These are phyloP conservation scores for Starmerella vitae DNA, from an alignment of 805 yeast genomes.

Conservation along the genomic window DNA sequence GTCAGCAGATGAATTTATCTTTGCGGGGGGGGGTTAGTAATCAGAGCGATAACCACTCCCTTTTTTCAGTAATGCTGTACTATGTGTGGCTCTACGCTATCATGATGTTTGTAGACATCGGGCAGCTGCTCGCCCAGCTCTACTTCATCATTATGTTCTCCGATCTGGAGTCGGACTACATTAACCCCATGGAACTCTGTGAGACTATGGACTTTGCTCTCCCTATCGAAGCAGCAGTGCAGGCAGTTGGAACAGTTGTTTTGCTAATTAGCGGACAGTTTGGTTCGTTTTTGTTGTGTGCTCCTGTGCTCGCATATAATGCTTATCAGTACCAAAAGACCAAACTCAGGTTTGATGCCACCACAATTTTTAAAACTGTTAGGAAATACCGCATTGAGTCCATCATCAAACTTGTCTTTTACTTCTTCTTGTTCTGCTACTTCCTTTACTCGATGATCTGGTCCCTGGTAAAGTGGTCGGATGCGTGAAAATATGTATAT, in stretches of 20 bases:
- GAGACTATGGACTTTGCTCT: slow-evolving; percentile 59
- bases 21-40: no score
- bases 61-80: slow-evolving; percentile 5
- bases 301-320: slow-evolving; percentile 76
- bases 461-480: slow-evolving; percentile 19
- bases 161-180: slow-evolving; percentile 61
- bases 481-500: no score
- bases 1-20: no score
- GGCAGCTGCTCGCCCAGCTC: slow-evolving; percentile 21
- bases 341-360: slow-evolving; percentile 83
- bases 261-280: slow-evolving; percentile 83
- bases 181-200: slow-evolving; percentile 93
- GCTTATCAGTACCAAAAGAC: slow-evolving; percentile 64
- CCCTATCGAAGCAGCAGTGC: slow-evolving; percentile 72
- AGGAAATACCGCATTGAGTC: slow-evolving; percentile 86
- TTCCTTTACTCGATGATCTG: slow-evolving; percentile 85
- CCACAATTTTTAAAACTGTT: slow-evolving; percentile 91
- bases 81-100: slow-evolving; percentile 18
- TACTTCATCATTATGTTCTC: slow-evolving; percentile 19
- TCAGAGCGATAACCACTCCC: no score
- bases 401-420: slow-evolving; percentile 81
- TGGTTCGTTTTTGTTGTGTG: slow-evolving; percentile 71
- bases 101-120: slow-evolving; percentile 18
- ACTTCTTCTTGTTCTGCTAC: slow-evolving; percentile 82
- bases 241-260: slow-evolving; percentile 46